Conservation (phyloP, 2,329 filamentous ascomycete genomes). For the Fusarium oligoseptatum region DNA sequence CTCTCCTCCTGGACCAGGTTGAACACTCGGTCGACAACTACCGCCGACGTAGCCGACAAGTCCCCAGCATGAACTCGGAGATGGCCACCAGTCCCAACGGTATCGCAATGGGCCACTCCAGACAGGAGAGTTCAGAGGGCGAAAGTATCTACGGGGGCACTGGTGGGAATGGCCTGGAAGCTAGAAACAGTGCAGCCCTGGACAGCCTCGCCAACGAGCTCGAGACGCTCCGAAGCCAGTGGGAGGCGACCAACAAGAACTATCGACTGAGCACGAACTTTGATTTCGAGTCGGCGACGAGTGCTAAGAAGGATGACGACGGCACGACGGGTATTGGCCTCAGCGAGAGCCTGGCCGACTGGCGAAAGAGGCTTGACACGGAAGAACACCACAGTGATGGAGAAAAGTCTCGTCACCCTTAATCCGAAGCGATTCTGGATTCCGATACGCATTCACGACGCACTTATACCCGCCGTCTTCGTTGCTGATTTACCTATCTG, state of each 20-base stretch:
- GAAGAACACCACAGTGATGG: constrained; percentile 54
- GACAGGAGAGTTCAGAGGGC: constrained; percentile 69
- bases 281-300: constrained; percentile 76
- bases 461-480: constrained; percentile 50
- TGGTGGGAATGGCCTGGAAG: constrained; percentile 52
- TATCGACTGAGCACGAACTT: constrained; percentile 92
- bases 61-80: constrained; percentile 66
- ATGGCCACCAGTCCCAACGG: constrained; percentile 52
- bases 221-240: constrained; percentile 89
- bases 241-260: constrained; percentile 96
- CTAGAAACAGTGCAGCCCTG: constrained; percentile 76
- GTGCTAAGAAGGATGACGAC: constrained; percentile 60
- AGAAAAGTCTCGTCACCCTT: constrained; percentile 47
- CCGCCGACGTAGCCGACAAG: constrained; percentile 79
- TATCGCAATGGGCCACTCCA: constrained; percentile 56
- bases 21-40: constrained; percentile 95
- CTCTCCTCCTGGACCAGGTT: constrained; percentile 92
- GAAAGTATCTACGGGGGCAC: constrained; percentile 74
- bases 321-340: constrained; percentile 60
- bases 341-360: constrained; percentile 81
- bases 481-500: constrained; percentile 36
- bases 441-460: constrained; percentile 49
- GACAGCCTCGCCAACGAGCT: constrained; percentile 94
- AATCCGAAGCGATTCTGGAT: constrained; percentile 41
- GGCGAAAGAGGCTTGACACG: constrained; percentile 81